These are phyloP conservation scores for Erysimum cheiri DNA, from an alignment of 441 rosid genomes.

Conservation along the genomic window DNA sequence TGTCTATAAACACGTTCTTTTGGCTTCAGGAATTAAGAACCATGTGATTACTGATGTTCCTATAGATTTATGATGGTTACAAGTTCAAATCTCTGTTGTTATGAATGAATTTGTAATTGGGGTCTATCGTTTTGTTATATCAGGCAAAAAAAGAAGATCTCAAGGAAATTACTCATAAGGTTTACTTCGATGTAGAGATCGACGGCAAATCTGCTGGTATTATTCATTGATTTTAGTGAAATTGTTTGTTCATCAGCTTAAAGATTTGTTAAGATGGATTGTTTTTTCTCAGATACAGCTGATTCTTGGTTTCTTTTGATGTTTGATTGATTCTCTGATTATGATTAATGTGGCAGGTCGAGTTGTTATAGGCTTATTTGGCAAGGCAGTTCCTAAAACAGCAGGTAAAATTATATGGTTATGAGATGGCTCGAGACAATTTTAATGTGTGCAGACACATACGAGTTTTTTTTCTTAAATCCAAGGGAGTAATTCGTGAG, in stretches of 20 bases:
- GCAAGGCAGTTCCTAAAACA: constrained; percentile 74
- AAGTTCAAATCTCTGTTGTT: not conserved
- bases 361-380: constrained; percentile 67
- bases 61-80: constrained; percentile 1
- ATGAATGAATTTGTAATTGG: constrained; percentile 15
- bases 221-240: not conserved
- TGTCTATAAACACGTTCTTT: not conserved
- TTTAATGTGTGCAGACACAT: not conserved
- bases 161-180: constrained; percentile 69
- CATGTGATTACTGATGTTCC: not conserved
- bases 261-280: not conserved
- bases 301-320: constrained; percentile 16
- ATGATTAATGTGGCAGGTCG: constrained; percentile 50
- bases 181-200: constrained; percentile 70
- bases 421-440: not conserved
- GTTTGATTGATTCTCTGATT: constrained; percentile 34
- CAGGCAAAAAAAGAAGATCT: constrained; percentile 63
- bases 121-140: not conserved
- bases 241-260: constrained; percentile 15
- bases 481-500: constrained; percentile 19
- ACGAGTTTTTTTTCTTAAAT: not conserved
- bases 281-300: not conserved
- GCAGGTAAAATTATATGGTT: constrained; percentile 47
- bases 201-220: constrained; percentile 75
- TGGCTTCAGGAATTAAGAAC: not conserved